Evolutionary conservation across 495 filamentous ascomycete species (phyloP).

Genomic region (Hypomontagnella monticulosa): DNA sequence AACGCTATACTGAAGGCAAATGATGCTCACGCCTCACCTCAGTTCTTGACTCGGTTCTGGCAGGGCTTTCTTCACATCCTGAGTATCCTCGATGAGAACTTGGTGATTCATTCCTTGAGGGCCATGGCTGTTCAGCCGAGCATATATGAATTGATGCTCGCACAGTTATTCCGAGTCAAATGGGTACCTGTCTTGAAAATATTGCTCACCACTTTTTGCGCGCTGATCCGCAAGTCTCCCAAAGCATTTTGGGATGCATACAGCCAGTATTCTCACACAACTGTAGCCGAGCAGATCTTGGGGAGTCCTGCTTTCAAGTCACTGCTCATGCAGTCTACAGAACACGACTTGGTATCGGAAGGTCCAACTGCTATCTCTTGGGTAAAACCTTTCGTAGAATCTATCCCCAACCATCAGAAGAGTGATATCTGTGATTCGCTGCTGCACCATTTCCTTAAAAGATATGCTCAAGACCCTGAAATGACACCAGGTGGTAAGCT

Average conservation of each 20-base stretch:
- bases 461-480: constrained; percentile 63
- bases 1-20: constrained; percentile 55
- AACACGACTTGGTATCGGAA: constrained; percentile 63
- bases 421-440: constrained; percentile 77
- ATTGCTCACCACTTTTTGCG: constrained; percentile 71
- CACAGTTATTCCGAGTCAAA: constrained; percentile 70
- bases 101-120: constrained; percentile 79
- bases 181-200: constrained; percentile 66
- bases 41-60: constrained; percentile 73
- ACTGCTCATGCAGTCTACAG: constrained; percentile 65
- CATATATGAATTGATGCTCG: constrained; percentile 77
- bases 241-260: constrained; percentile 87
- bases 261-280: constrained; percentile 76
- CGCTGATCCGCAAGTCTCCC: constrained; percentile 75
- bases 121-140: constrained; percentile 76
- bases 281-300: constrained; percentile 80
- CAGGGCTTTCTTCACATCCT: constrained; percentile 75
- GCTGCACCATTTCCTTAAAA: constrained; percentile 72
- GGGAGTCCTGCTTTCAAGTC: constrained; percentile 72
- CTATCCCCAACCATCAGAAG: constrained; percentile 74
- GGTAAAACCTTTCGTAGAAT: constrained; percentile 78
- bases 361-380: constrained; percentile 70
- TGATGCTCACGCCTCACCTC: constrained; percentile 56
- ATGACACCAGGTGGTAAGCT: constrained; percentile 50
- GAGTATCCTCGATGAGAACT: constrained; percentile 71